phyloP scores from a whole-genome alignment of 768 basidiomycete genomes.

The Agrocybe pediades region DNA sequence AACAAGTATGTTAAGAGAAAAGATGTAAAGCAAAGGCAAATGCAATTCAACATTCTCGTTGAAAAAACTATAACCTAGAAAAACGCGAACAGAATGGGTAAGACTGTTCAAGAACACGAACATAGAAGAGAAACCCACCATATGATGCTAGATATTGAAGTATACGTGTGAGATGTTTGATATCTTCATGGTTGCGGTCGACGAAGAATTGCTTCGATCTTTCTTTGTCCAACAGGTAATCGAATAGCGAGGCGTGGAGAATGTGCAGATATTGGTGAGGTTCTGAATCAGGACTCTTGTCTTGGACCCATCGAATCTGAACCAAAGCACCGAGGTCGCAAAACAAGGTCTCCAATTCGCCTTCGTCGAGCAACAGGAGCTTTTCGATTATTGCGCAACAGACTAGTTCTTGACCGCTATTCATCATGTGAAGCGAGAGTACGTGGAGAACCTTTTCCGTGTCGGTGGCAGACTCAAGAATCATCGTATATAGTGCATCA shows the following conservation, averaged over 20 bases:
- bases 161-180: too few relatives aligned
- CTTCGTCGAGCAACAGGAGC: slow-evolving; percentile 1
- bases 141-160: too few relatives aligned
- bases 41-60: too few relatives aligned
- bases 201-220: neutral
- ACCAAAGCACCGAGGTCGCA: slow-evolving; percentile 6
- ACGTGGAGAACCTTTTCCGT: neutral
- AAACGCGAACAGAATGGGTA: too few relatives aligned
- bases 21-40: too few relatives aligned
- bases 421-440: neutral
- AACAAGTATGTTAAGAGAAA: too few relatives aligned
- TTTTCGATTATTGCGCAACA: neutral
- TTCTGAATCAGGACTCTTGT: neutral
- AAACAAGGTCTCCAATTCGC: neutral
- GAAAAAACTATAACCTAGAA: too few relatives aligned
- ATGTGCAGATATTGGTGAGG: neutral
- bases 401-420: neutral
- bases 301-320: neutral
- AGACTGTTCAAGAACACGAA: too few relatives aligned
- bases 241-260: slow-evolving; percentile 6
- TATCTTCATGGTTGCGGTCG: too few relatives aligned
- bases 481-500: slow-evolving; percentile 7
- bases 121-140: too few relatives aligned
- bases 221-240: slow-evolving; percentile 4
- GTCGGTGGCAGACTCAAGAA: neutral